These are phyloP conservation scores for Plasmodium gaboni DNA, from an alignment of 169 alveolate species.

Conservation along the genomic window DNA sequence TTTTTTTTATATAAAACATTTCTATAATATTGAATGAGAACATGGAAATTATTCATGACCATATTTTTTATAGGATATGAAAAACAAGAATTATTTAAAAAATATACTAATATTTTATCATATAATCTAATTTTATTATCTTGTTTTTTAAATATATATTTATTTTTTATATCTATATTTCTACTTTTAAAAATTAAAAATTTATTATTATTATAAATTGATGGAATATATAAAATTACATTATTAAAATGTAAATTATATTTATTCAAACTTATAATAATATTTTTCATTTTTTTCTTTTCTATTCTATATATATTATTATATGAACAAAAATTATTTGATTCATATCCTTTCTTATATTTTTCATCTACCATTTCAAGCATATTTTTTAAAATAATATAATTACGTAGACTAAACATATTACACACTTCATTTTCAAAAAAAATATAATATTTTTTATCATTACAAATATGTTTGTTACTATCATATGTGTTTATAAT, in stretches of 20 bases:
- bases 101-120: conserved; percentile 22
- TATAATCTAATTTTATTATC: conserved; percentile 7
- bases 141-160: conserved; percentile 10
- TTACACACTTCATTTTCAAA: not conserved
- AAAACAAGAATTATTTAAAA: conserved; percentile 14
- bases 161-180: conserved; percentile 33
- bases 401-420: not conserved
- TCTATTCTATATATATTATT: conserved; percentile 5
- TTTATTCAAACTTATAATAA: conserved; percentile 27
- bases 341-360: not conserved
- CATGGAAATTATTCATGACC: conserved; percentile 9
- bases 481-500: too few relatives aligned
- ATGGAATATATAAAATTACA: conserved; percentile 20
- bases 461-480: not conserved
- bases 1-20: conserved; percentile 16
- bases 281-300: conserved; percentile 19
- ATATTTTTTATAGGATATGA: not conserved
- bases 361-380: not conserved
- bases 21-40: conserved; percentile 24
- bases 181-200: conserved; percentile 13
- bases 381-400: conserved; percentile 1
- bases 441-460: not conserved
- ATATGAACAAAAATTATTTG: not conserved
- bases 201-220: conserved; percentile 18
- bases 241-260: conserved; percentile 10